Base-by-base conservation (phyloP, 75 land plant species). In the Adiantum capillusveneris region DNA sequence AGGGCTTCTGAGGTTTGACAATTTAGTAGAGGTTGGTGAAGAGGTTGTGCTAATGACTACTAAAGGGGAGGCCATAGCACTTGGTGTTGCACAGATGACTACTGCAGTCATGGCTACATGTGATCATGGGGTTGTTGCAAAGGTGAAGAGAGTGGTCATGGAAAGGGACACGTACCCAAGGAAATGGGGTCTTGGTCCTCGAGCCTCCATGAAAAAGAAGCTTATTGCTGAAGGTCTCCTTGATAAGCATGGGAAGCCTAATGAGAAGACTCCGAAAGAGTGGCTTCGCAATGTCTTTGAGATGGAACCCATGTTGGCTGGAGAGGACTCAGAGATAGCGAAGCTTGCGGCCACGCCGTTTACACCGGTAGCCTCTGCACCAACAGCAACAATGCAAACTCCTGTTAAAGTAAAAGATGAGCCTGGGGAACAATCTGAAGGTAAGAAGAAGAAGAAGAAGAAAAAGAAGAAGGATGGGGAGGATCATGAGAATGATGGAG, bases 31-130 rank as follows among this genome's bases (percentile, higher is more conserved):
- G 53, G 74, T 65, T 17, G 94, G 94, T 14, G 92, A 84, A 66
- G 97, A 92, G 58, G 89, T 92, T 1, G 97, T 92, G 1, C 31
- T 92, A 53, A 92, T 92, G 94, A 88, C 94, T 9, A 92, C 97
- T 7, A 92, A 92, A 48, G 97, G 97, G 0, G 97, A 92, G 62
- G 97, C 97, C 7, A 88, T 92, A 64, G 97, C 97, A 1, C 43
- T 92, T 26, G 97, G 89, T 0, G 78, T 92, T 44, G 94, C 94
- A 1, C 86, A 92, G 75, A 92, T 92, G 97, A 88, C 93, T 0
- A 92, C 97, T 6, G 84, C 97, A 0, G 89, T 80, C 43, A 92
- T 92, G 86, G 97, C 94, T 0, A 92, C 97, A 12, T 92, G 97
- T 36, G 97, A 92, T 67, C 97, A 92, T 65, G 97, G 97, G 16